phyloP scores from a whole-genome alignment of 1,139 yeast genomes.

The Hyphopichia burtonii region DNA sequence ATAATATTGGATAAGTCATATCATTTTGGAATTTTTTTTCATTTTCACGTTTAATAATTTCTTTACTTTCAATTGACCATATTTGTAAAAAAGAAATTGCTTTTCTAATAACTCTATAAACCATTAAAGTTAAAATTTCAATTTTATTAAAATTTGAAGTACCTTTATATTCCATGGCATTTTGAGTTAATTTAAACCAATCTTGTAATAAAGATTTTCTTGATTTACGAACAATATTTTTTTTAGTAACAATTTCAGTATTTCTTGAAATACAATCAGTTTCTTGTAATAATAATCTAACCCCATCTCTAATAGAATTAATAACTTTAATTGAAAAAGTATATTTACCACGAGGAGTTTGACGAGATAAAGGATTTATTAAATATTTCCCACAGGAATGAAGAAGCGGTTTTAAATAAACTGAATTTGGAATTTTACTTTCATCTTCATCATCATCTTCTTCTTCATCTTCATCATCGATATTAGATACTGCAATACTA shows the following conservation, averaged over 20 bases:
- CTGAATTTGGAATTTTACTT: constrained; percentile 34
- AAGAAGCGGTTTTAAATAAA: constrained; percentile 60
- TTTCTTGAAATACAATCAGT: constrained; percentile 87
- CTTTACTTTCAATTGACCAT: constrained; percentile 65
- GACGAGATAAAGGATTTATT: constrained; percentile 61
- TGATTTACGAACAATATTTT: constrained; percentile 67
- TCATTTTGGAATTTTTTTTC: constrained; percentile 38
- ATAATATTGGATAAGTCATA: constrained; percentile 44
- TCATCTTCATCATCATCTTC: constrained; percentile 19
- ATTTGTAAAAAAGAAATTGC: constrained; percentile 71
- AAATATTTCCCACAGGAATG: constrained; percentile 77
- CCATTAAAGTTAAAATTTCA: constrained; percentile 68
- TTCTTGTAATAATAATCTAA: constrained; percentile 67
- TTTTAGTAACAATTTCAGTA: constrained; percentile 68
- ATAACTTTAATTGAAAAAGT: constrained; percentile 46
- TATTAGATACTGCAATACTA: constrained; percentile 53
- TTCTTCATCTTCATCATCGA: constrained; percentile 15
- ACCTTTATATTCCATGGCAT: constrained; percentile 80
- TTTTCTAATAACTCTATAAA: constrained; percentile 71
- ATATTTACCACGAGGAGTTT: constrained; percentile 36
- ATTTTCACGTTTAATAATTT: constrained; percentile 28
- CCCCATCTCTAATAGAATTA: constrained; percentile 74
- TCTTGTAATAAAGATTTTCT: constrained; percentile 84
- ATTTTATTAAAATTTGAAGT: constrained; percentile 66
- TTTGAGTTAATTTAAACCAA: constrained; percentile 84